A percentile compares a stretch with the other conserved stretches of the same genome.
These are phyloP conservation scores for Blastomyces silverae DNA, from an alignment of 2,329 filamentous ascomycete species.

Conservation along the genomic window DNA sequence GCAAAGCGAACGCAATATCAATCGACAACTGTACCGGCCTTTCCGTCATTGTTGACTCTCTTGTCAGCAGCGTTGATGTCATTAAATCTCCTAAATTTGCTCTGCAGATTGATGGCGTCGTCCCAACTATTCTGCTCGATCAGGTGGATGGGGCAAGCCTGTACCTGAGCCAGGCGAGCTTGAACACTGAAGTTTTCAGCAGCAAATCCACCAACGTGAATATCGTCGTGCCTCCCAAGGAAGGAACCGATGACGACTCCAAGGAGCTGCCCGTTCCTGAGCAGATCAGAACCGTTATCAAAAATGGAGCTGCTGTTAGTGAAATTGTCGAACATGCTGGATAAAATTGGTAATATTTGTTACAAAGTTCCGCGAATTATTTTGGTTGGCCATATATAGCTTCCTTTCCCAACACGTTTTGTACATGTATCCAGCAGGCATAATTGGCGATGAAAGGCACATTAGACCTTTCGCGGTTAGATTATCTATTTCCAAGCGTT, in stretches of 20 bases:
- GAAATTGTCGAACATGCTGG: slow-evolving; percentile 92
- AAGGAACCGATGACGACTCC: slow-evolving; percentile 67
- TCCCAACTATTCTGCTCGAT: slow-evolving; percentile 85
- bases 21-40: slow-evolving; percentile 82
- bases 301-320: slow-evolving; percentile 69
- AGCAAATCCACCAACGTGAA: slow-evolving; percentile 86
- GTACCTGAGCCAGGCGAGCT: slow-evolving; percentile 75
- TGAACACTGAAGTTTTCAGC: slow-evolving; percentile 73
- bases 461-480: background rate
- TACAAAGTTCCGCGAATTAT: background rate
- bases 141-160: slow-evolving; percentile 86
- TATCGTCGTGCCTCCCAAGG: slow-evolving; percentile 67
- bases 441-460: background rate
- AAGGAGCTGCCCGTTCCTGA: slow-evolving; percentile 81
- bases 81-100: slow-evolving; percentile 95
- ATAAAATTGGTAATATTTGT: slow-evolving; percentile 4
- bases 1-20: slow-evolving; percentile 95
- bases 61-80: slow-evolving; percentile 86
- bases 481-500: background rate
- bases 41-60: slow-evolving; percentile 78
- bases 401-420: background rate
- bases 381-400: background rate
- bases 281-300: slow-evolving; percentile 77
- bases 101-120: slow-evolving; percentile 76
- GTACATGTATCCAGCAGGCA: background rate